Base-by-base conservation (phyloP, 306 rosid species). In the Ziziphus jujuba region DNA sequence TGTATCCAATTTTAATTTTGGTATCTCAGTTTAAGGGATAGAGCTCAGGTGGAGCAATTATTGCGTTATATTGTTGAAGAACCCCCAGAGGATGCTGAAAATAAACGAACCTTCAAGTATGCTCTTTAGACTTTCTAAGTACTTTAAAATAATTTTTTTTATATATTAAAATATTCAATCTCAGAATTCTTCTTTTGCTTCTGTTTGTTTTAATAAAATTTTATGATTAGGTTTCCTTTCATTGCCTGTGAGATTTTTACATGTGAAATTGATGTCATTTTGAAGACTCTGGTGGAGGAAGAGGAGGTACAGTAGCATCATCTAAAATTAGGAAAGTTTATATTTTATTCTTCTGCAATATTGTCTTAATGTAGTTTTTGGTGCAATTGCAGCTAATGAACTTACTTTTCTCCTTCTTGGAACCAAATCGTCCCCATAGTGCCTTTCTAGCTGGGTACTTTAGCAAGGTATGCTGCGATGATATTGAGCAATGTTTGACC, bases 211-310 rank as follows among this genome's bases (percentile, higher is more conserved):
- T 51, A 36, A 44, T 48, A 55, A 74, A 21, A 22, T 57, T 63
- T 66, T 65, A 76, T 66, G 68, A 67, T 56, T 74, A 95, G 99
- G 96, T 91, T 90, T 79, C 99, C 99, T 7, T 95, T 90, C 85
- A 90, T 95, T 74, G 83, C 97, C 50, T 90, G 99, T 65, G 99
- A 95, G 85, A 81, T 95, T 74, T 90, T 95, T 73, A 88, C 97
- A 23, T 95, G 99, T 79, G 99, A 95, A 84, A 91, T 90, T 77
- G 99, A 95, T 72, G 99, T 88, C 76, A 95, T 95, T 76, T 81
- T 95, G 82, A 95, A 95, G 96, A 87, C 97, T 66, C 76, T 95
- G 77, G 99, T 88, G 66, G 99, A 95, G 76, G 99, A 95, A 67
- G 97, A 88, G 79, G 96, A 95, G 99, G 99, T 95, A 78, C 5